phyloP scores from a whole-genome alignment of 1,139 yeast species.

The Zhuliangozyma parablackwelliae region DNA sequence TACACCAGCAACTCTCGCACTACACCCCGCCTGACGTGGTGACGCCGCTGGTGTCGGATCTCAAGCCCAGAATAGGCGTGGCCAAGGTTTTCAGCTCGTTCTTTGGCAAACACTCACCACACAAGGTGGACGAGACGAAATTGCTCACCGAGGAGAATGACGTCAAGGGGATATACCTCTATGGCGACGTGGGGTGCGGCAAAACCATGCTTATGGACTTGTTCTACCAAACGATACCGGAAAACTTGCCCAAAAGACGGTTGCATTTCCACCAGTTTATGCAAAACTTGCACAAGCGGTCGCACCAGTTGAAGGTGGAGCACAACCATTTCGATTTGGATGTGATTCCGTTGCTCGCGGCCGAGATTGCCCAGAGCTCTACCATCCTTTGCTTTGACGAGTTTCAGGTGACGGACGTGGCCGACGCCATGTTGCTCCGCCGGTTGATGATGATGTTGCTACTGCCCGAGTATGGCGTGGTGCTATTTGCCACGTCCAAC shows the following conservation, averaged over 20 bases:
- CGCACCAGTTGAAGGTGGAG: conserved; percentile 65
- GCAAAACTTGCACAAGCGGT: conserved; percentile 87
- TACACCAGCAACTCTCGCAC: conserved; percentile 43
- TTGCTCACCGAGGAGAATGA: conserved; percentile 11
- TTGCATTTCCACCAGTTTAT: conserved; percentile 95
- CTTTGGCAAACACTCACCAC: conserved; percentile 17
- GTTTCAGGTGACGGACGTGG: conserved; percentile 94
- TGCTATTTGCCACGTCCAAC: conserved; percentile 89
- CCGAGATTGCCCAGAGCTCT: conserved; percentile 71
- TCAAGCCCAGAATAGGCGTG: conserved; percentile 47
- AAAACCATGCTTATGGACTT: conserved; percentile 97
- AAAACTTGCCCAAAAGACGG: conserved; percentile 68
- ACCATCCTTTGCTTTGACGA: conserved; percentile 92
- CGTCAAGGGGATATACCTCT: conserved; percentile 80
- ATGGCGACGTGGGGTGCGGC: conserved; percentile 98
- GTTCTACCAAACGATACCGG: conserved; percentile 79
- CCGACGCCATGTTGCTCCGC: conserved; percentile 93
- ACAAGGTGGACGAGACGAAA: conserved; percentile 13
- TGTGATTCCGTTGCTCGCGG: conserved; percentile 79
- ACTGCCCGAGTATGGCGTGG: conserved; percentile 70
- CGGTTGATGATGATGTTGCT: conserved; percentile 62
- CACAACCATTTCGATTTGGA: conserved; percentile 65
- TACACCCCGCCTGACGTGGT: conserved; percentile 56
- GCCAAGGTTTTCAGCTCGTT: conserved; percentile 32
- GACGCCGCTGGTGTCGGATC: conserved; percentile 44